A percentile compares a stretch with the other conserved stretches of the same genome.
These are phyloP conservation scores for Tetrapisispora pingtungensis DNA, from an alignment of 805 yeast genomes.

Conservation along the genomic window DNA sequence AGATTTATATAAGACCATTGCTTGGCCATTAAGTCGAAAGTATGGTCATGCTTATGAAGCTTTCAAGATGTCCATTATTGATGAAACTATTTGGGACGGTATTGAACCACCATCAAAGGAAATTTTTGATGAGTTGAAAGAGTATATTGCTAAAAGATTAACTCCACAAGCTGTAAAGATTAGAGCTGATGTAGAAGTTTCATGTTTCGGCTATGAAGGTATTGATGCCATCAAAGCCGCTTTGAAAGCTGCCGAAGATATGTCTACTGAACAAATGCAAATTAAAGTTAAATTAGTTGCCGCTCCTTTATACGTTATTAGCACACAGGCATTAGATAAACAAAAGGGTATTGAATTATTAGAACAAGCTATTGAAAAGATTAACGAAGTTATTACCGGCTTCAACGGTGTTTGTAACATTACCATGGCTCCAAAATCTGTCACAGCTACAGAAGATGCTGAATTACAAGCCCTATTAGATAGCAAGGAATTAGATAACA, in stretches of 20 bases:
- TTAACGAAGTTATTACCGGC: constrained; percentile 56
- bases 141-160: constrained; percentile 82
- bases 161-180: constrained; percentile 97
- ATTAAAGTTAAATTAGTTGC: constrained; percentile 93
- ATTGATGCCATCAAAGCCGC: constrained; percentile 93
- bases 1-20: constrained; percentile 73
- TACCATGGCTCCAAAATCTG: constrained; percentile 98
- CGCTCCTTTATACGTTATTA: constrained; percentile 90
- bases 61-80: constrained; percentile 90
- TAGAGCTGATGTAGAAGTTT: constrained; percentile 97
- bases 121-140: constrained; percentile 72
- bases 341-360: constrained; percentile 74
- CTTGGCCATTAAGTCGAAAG: constrained; percentile 95
- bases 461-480: constrained; percentile 94
- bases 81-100: constrained; percentile 72
- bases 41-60: constrained; percentile 98
- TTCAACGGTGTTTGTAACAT: constrained; percentile 83
- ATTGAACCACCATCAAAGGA: constrained; percentile 62
- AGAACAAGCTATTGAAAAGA: constrained; percentile 68
- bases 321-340: constrained; percentile 89
- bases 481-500: constrained; percentile 81
- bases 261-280: constrained; percentile 75
- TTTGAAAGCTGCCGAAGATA: constrained; percentile 72
- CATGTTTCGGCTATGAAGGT: constrained; percentile 95
- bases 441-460: constrained; percentile 96